Percentiles rank a stretch among this genome's conserved stretches.
These are phyloP conservation scores for Torulaspora indica DNA, from an alignment of 805 yeast species.

Conservation along the genomic window DNA sequence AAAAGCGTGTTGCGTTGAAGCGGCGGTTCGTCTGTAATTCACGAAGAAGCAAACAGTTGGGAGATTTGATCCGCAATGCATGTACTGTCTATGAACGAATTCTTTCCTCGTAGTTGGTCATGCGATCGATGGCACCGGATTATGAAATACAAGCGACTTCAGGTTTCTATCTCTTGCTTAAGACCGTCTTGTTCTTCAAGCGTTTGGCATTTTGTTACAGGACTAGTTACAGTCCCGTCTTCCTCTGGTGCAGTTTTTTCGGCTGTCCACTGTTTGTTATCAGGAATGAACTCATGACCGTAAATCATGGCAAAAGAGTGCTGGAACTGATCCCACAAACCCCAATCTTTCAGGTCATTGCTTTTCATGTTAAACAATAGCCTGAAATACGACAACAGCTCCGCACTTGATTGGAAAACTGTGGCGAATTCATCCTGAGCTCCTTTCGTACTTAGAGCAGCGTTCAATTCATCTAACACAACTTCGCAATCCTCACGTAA, in stretches of 20 bases:
- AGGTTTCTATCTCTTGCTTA: not conserved
- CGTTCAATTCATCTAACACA: constrained; percentile 29
- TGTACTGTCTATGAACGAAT: no score
- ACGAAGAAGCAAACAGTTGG: no score
- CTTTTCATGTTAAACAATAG: constrained; percentile 25
- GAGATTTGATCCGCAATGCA: no score
- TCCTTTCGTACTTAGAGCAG: constrained; percentile 25
- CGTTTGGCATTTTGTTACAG: not conserved
- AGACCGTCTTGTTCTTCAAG: not conserved
- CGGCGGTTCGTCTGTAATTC: no score
- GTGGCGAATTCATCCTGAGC: constrained; percentile 28
- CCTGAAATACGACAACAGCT: constrained; percentile 27
- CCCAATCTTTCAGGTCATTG: constrained; percentile 21
- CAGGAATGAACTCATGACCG: constrained; percentile 20
- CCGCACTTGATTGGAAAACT: constrained; percentile 27
- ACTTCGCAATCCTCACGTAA: constrained; percentile 24
- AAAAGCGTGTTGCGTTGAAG: no score
- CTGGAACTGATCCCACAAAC: constrained; percentile 25
- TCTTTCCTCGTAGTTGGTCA: no score
- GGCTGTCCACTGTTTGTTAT: constrained; percentile 19
- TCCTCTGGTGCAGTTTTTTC: not conserved
- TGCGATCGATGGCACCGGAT: no score
- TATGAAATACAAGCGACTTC: not conserved
- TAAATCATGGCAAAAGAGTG: constrained; percentile 23
- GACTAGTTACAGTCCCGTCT: not conserved